Conservation (phyloP, 2,329 filamentous ascomycete genomes). For the Xylaria sp. region DNA sequence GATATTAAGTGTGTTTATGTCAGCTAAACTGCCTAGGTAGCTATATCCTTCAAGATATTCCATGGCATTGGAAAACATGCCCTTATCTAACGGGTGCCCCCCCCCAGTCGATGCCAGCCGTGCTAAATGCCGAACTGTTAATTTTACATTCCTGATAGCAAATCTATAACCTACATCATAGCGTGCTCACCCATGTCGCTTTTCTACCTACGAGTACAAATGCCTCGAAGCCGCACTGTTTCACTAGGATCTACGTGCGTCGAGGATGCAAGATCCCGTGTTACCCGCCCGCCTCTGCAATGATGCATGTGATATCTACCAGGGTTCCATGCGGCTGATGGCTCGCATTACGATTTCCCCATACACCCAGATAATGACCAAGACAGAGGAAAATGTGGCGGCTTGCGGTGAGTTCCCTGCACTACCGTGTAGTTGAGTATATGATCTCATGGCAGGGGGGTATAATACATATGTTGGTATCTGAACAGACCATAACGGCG, state of each 20-base stretch:
- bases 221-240: background rate
- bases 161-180: constrained; percentile 5
- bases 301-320: constrained; percentile 17
- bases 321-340: constrained; percentile 5
- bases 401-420: background rate
- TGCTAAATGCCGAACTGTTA: background rate
- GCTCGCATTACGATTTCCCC: constrained; percentile 8
- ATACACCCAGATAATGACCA: background rate
- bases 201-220: constrained; percentile 1
- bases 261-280: background rate
- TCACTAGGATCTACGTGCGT: background rate
- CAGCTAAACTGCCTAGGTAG: too few relatives aligned
- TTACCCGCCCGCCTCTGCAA: background rate
- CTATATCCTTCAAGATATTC: background rate
- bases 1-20: too few relatives aligned
- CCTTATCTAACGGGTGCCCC: too few relatives aligned
- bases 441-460: constrained; percentile 1
- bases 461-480: constrained; percentile 18
- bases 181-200: background rate
- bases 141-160: constrained; percentile 16
- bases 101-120: background rate
- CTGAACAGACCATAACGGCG: background rate
- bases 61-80: background rate
- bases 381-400: constrained; percentile 9
- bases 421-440: background rate